phyloP scores from a whole-genome alignment of 768 basidiomycete genomes.

The Trametes meyenii region DNA sequence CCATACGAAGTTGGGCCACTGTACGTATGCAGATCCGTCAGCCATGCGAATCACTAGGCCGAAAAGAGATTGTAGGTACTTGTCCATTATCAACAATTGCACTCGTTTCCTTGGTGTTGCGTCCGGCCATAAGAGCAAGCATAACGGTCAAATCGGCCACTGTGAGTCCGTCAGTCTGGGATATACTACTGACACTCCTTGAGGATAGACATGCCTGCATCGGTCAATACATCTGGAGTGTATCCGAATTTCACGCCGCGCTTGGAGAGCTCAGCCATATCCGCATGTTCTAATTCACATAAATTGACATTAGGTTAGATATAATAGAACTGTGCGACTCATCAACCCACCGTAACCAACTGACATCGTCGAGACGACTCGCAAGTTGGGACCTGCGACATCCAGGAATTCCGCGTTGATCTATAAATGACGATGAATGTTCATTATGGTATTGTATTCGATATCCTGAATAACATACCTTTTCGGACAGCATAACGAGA shows the following conservation, averaged over 20 bases:
- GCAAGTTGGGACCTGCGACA: slow-evolving; percentile 75
- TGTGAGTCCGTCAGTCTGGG: slow-evolving; percentile 32
- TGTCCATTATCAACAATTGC: slow-evolving; percentile 68
- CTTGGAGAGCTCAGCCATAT: slow-evolving; percentile 58
- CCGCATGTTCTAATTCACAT: slow-evolving; percentile 74
- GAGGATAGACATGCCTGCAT: slow-evolving; percentile 61
- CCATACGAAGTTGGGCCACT: slow-evolving; percentile 87
- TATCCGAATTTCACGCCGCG: slow-evolving; percentile 79
- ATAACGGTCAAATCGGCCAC: slow-evolving; percentile 91
- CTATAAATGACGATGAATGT: slow-evolving; percentile 38
- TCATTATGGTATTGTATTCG: slow-evolving; percentile 15
- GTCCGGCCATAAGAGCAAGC: slow-evolving; percentile 90
- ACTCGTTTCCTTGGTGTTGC: slow-evolving; percentile 71
- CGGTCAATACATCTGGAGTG: slow-evolving; percentile 92
- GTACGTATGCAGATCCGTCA: not conserved
- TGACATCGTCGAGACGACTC: slow-evolving; percentile 91
- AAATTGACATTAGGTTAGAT: not conserved
- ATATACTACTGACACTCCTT: not conserved
- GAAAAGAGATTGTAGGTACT: slow-evolving; percentile 44
- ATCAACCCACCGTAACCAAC: slow-evolving; percentile 73
- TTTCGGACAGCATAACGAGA: slow-evolving; percentile 67
- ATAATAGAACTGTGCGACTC: not conserved
- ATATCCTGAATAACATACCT: slow-evolving; percentile 43
- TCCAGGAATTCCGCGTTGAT: slow-evolving; percentile 75
- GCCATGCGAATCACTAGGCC: not conserved